Evolutionary conservation across 108 stramenopile species (phyloP).

Genomic region (Bacterosira constricta): DNA sequence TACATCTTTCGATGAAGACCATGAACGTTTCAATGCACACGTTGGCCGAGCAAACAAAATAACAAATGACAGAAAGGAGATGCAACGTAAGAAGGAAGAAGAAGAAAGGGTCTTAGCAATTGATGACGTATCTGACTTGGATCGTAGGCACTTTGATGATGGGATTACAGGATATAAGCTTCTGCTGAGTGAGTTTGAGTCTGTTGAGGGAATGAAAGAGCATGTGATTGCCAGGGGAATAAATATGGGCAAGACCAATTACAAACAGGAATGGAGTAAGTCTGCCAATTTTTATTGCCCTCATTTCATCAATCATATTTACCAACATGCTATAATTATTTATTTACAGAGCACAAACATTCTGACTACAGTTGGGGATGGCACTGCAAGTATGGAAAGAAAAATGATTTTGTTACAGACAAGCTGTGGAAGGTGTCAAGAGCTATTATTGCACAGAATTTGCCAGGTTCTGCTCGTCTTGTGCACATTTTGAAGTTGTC

Average conservation of each 20-base stretch:
- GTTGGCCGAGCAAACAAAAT: conserved; percentile 12
- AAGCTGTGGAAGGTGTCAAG: background rate
- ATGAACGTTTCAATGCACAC: conserved; percentile 7
- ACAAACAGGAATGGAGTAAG: conserved; percentile 3
- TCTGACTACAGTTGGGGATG: conserved; percentile 10
- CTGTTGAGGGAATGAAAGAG: background rate
- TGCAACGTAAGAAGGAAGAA: background rate
- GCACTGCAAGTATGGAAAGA: conserved; percentile 12
- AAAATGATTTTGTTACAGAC: conserved; percentile 2
- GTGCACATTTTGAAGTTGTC: background rate
- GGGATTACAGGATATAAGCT: background rate
- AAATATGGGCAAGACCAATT: background rate
- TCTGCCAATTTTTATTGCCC: too few relatives aligned
- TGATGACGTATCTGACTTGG: background rate
- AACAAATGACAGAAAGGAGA: background rate
- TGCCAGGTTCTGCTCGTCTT: background rate
- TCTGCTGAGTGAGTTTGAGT: background rate
- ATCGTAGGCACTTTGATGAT: background rate
- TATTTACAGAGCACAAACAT: conserved; percentile 18
- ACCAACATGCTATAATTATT: background rate
- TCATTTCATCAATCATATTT: too few relatives aligned
- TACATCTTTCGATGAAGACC: conserved; percentile 7
- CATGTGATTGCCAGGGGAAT: background rate
- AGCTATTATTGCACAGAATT: background rate
- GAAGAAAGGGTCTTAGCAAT: background rate